Percentiles rank a stretch among this genome's conserved stretches.
phyloP scores from a whole-genome alignment of 2,329 filamentous ascomycete genomes.

The Chrysoporthe cubensis region DNA sequence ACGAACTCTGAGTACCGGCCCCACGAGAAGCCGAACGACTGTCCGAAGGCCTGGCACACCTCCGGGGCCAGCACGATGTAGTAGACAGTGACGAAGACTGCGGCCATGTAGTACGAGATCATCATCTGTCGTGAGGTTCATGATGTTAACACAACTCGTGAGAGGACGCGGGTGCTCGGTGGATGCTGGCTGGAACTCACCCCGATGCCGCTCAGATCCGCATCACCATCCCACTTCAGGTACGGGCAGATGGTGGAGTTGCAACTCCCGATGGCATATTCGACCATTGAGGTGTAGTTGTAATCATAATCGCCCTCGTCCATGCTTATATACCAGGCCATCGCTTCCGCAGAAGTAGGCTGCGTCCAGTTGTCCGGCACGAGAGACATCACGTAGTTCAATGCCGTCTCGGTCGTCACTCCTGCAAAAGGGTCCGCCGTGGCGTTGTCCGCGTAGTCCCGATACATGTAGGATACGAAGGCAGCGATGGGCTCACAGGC shows the following conservation, averaged over 20 bases:
- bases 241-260: constrained; percentile 25
- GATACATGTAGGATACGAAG: not conserved
- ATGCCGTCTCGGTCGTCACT: constrained; percentile 10
- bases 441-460: not conserved
- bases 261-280: constrained; percentile 7
- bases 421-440: not conserved
- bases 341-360: not conserved
- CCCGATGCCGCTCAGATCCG: constrained; percentile 26
- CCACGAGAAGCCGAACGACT: not conserved
- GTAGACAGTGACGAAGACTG: constrained; percentile 26
- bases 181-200: constrained; percentile 9
- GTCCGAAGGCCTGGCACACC: constrained; percentile 18
- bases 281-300: not conserved
- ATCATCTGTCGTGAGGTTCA: constrained; percentile 12
- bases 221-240: constrained; percentile 26
- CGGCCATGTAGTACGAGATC: constrained; percentile 26
- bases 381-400: constrained; percentile 15
- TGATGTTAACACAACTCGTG: not conserved
- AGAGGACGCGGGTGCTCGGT: not conserved
- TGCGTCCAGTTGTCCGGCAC: constrained; percentile 22
- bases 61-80: constrained; percentile 22
- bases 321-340: constrained; percentile 21
- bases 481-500: not conserved
- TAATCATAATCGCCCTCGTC: not conserved
- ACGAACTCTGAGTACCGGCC: not conserved